Base-by-base conservation (phyloP, 768 basidiomycete species). In the Phlebiopsis gigantea region DNA sequence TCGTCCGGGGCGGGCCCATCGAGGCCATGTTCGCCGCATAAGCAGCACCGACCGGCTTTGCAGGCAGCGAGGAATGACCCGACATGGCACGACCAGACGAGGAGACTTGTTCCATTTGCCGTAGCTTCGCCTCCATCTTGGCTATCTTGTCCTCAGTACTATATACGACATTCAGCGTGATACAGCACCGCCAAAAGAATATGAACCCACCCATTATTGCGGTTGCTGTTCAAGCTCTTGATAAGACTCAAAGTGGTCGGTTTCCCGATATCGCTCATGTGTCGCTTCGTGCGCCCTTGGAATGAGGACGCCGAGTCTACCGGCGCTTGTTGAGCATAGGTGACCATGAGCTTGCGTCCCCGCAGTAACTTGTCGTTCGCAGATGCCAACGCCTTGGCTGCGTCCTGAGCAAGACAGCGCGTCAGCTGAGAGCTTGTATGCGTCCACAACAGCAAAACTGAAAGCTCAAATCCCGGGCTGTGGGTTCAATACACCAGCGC, bases 41-140 rank as follows among this genome's bases (percentile, higher is more conserved):
- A 9, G 57, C 19, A 19, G 59, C 41, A 2, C 48, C 45, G 2
- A 56, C 22, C 25, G 71, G 61, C 58, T 69, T 79, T 22, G 72
- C 46, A 2, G 81, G 59, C 43, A 68, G 59, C 31, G 59, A 60
- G 8, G 67, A 65, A 26, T 66, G 58, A 45, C 55, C 55, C 19
- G 64, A 41, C 4, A 61, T 22, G 4, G 64, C 52, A 52, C 56
- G 51, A 22, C n/a, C 28, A 12, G 57, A 25, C 14, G 47, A 39
- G 4, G 63, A 53, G 10, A 70, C 69, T 48, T 44, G 28, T 34
- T 50, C 58, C 42, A 59, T 39, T 29, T 59, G 83, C 17, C 84
- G 81, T 22, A 99, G 76, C 71, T 99, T 99, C 2, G 96, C 96
- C 72, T 99, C 97, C 80, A 98, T 88, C 65, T 87, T 82, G 7